phyloP scores from a whole-genome alignment of 2,329 filamentous ascomycete species.

The Seiridium unicorne region DNA sequence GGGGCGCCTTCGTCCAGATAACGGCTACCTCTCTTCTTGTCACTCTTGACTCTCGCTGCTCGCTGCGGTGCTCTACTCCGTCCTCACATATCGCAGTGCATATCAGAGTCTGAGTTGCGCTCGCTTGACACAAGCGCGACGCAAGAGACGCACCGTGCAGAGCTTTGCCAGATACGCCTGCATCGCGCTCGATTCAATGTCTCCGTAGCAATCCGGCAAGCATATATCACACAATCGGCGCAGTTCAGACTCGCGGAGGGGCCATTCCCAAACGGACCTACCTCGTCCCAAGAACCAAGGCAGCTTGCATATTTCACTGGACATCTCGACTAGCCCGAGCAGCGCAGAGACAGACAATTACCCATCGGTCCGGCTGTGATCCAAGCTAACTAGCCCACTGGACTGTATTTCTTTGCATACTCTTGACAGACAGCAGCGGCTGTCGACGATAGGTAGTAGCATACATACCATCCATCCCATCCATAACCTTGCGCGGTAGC shows the following conservation, averaged over 20 bases:
- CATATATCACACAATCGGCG: conserved; percentile 4
- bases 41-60: neutral
- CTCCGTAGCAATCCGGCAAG: neutral
- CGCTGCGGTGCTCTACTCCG: neutral
- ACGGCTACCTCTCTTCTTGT: conserved; percentile 2
- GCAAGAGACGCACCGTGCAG: conserved; percentile 7
- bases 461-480: neutral
- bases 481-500: conserved; percentile 12
- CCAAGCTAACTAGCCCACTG: neutral
- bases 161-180: conserved; percentile 2
- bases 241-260: neutral
- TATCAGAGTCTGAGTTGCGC: neutral
- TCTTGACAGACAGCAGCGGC: neutral
- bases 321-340: neutral
- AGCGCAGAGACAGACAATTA: neutral
- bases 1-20: conserved; percentile 9
- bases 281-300: neutral
- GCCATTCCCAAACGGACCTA: conserved; percentile 10
- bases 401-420: neutral
- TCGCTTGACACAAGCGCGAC: conserved; percentile 1
- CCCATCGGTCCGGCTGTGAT: conserved; percentile 1
- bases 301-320: neutral
- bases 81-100: conserved; percentile 1
- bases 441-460: neutral
- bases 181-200: conserved; percentile 4